Evolutionary conservation across 148 eudicot genomes (phyloP).

Genomic region (Beta vulgaris): DNA sequence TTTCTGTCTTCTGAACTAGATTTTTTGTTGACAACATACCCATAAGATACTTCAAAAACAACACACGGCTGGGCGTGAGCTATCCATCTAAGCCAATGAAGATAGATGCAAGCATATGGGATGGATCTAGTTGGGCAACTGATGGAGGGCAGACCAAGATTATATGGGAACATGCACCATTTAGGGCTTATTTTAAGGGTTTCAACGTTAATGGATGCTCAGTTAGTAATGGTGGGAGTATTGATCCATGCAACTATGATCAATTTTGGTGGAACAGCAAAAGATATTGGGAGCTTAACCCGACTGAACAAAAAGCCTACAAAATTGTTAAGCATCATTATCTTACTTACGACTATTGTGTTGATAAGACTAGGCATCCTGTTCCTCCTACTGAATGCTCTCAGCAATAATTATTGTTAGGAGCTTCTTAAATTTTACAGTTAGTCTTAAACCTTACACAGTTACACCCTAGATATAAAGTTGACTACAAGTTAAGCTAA

Average conservation of each 20-base stretch:
- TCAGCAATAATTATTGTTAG: constrained; percentile 10
- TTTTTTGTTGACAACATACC: constrained; percentile 38
- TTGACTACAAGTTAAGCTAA: too few species aligned
- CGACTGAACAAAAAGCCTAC: constrained; percentile 19
- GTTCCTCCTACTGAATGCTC: constrained; percentile 33
- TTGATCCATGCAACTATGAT: constrained; percentile 19
- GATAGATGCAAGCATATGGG: constrained; percentile 34
- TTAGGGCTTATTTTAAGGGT: constrained; percentile 32
- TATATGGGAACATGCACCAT: constrained; percentile 32
- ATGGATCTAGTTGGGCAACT: constrained; percentile 34
- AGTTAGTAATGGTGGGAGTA: neutral
- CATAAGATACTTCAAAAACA: constrained; percentile 37
- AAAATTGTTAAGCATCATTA: constrained; percentile 21
- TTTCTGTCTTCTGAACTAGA: neutral
- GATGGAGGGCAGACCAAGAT: constrained; percentile 36
- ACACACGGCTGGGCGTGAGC: constrained; percentile 10
- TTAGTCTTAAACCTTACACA: too few species aligned
- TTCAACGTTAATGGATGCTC: constrained; percentile 33
- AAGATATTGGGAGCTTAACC: constrained; percentile 21
- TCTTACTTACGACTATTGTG: constrained; percentile 37
- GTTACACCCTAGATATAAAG: too few species aligned
- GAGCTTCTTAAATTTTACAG: too few species aligned
- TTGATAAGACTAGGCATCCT: constrained; percentile 24
- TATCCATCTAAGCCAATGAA: constrained; percentile 34
- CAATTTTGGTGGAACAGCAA: constrained; percentile 35